Conservation (phyloP, 148 eudicot genomes). For the Rhododendron henanense region DNA sequence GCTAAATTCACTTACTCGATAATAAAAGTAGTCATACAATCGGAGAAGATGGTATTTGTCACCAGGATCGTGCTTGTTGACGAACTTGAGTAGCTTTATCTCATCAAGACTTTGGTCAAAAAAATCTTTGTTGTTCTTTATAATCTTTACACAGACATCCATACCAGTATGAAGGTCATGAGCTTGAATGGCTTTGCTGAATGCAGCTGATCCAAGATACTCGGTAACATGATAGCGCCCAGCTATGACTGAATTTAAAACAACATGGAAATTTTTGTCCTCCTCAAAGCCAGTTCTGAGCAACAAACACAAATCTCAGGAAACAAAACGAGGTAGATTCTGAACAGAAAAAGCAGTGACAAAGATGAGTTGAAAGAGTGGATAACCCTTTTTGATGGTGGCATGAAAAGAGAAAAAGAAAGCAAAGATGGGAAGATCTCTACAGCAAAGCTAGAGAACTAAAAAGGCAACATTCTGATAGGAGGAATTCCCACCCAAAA, state of each 20-base stretch:
- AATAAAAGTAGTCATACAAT: slow-evolving; percentile 92
- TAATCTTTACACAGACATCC: slow-evolving; percentile 98
- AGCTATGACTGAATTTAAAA: slow-evolving; percentile 86
- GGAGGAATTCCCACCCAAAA: background rate
- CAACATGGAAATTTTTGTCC: slow-evolving; percentile 95
- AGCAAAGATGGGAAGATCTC: slow-evolving; percentile 2
- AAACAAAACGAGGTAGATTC: background rate
- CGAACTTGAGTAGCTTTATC: slow-evolving; percentile 93
- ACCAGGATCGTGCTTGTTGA: slow-evolving; percentile 93
- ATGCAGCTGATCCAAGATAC: slow-evolving; percentile 99
- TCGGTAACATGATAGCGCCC: slow-evolving; percentile 99
- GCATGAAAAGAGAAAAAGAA: background rate
- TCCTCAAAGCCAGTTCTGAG: slow-evolving; percentile 93
- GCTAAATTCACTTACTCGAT: slow-evolving; percentile 64
- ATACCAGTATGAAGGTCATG: slow-evolving; percentile 97
- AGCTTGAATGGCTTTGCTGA: slow-evolving; percentile 99
- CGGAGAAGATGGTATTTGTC: slow-evolving; percentile 93
- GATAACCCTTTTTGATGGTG: background rate
- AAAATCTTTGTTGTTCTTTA: slow-evolving; percentile 97
- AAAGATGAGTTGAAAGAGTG: background rate
- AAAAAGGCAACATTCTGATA: background rate
- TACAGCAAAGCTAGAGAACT: background rate
- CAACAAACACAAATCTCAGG: slow-evolving; percentile 9
- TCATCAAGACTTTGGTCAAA: slow-evolving; percentile 99
- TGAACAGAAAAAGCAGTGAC: background rate